Evolutionary conservation across 768 basidiomycete genomes (phyloP).

Genomic region (Trametes sanguinea): DNA sequence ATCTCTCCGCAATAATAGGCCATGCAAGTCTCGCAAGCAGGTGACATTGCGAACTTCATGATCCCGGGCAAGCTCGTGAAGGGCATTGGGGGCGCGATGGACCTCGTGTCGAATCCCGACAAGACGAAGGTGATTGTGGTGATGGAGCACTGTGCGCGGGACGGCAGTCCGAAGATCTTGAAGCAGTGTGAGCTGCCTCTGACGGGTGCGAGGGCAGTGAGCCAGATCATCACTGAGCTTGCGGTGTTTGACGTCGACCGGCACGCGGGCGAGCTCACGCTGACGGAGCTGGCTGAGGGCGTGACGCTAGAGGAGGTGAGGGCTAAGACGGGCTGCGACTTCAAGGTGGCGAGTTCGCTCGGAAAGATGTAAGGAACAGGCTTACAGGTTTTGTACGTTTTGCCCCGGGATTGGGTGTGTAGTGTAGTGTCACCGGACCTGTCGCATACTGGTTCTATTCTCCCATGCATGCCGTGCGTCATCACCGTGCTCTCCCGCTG

Average conservation of each 20-base stretch:
- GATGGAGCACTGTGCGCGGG: slow-evolving; percentile 90
- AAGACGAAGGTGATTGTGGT: slow-evolving; percentile 89
- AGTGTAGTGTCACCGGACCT: neutral
- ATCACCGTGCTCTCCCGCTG: neutral
- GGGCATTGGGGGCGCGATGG: slow-evolving; percentile 96
- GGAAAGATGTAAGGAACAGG: slow-evolving; percentile 26
- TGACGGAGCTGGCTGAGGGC: slow-evolving; percentile 85
- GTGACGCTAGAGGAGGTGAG: slow-evolving; percentile 81
- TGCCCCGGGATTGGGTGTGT: neutral
- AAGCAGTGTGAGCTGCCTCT: slow-evolving; percentile 80
- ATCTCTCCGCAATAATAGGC: slow-evolving; percentile 51
- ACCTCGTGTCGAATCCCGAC: slow-evolving; percentile 94
- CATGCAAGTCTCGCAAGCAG: slow-evolving; percentile 92
- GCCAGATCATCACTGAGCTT: slow-evolving; percentile 91
- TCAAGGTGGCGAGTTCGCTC: slow-evolving; percentile 54
- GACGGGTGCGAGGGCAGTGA: slow-evolving; percentile 86
- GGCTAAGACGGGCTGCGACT: slow-evolving; percentile 85
- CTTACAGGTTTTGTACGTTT: too few relatives aligned
- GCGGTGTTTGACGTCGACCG: slow-evolving; percentile 90
- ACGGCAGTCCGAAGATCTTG: slow-evolving; percentile 88
- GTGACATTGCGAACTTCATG: slow-evolving; percentile 98
- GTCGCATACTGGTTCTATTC: neutral
- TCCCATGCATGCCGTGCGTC: slow-evolving; percentile 3
- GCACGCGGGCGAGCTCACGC: slow-evolving; percentile 63
- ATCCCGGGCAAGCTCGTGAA: slow-evolving; percentile 93